Base-by-base conservation (phyloP, 345 rosid species). In the Murraya koenigii region DNA sequence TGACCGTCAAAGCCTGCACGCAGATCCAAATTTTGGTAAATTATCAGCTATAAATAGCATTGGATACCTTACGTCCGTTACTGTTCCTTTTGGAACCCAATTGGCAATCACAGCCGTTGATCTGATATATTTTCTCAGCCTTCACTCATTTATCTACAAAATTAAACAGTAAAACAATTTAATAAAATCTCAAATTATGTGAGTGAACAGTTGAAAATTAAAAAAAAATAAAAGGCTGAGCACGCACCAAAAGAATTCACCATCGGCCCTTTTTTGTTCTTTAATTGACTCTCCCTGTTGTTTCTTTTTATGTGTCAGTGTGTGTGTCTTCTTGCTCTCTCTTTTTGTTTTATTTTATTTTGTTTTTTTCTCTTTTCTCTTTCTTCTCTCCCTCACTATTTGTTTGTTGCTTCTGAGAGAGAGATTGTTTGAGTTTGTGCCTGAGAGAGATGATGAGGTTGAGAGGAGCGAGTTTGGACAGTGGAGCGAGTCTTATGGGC, bases 1-100 rank as follows among this genome's bases (percentile, higher is more conserved):
- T 2, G 35, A 58, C 67, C 23, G 0, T 59, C 66, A 38, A 74
- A 9, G 2, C 30, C 35, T 36, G 38, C 55, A 63, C 20, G 5
- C 58, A 7, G 76, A 80, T 75, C 82, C 47, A 30, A 9, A 60
- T 32, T 28, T 19, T 33, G 23, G 55, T 10, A 71, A 10, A 22
- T 0, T 23, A 59, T 6, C 14, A 52, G 55, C 55, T 52, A 52
- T 35, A n/a, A 26, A 38, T 23, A 47, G 75, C 84, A 81, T 81
- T 33, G 84, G 75, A 77, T 81, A 73, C 84, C 84, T 81, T 67
- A 33, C 72, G 49, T 44, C 26, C 5, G 66, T 13, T 5, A 19
- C 28, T n/a, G 30, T 35, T 7, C 22, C 19, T 67, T n/a, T 7
- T 0, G 66, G 36, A 30, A 32, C 39, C 6, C 68, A 33, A 32